A percentile compares a stretch with the other conserved stretches of the same genome.
These are phyloP conservation scores for Microdochium trichocladiopsis DNA, from an alignment of 2,329 filamentous ascomycete species.

Conservation along the genomic window DNA sequence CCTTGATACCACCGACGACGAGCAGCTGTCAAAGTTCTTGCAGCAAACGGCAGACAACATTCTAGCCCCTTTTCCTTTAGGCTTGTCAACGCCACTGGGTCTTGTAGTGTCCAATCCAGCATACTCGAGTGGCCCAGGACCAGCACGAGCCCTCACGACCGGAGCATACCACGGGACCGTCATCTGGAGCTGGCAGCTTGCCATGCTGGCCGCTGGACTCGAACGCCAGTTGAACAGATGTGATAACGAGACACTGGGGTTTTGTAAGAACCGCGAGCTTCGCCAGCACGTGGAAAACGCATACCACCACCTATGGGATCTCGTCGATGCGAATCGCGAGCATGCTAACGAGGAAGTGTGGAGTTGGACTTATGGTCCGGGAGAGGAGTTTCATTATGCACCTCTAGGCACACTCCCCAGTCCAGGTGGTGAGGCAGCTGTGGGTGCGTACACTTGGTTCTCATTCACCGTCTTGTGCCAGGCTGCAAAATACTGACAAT, in stretches of 20 bases:
- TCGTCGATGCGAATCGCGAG: constrained; percentile 46
- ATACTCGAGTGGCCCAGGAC: constrained; percentile 37
- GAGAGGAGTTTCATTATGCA: constrained; percentile 33
- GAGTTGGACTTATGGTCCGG: constrained; percentile 50
- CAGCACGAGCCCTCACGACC: constrained; percentile 46
- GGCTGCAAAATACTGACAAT: constrained; percentile 2
- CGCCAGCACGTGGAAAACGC: constrained; percentile 37
- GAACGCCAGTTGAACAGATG: constrained; percentile 51
- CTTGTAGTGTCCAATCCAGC: constrained; percentile 56
- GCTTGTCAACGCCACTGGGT: constrained; percentile 47
- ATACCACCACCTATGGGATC: constrained; percentile 55
- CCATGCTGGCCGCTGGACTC: constrained; percentile 57
- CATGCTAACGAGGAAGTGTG: constrained; percentile 53
- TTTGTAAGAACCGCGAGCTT: constrained; percentile 39
- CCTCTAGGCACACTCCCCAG: constrained; percentile 44
- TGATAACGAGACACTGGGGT: constrained; percentile 28
- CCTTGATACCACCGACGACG: constrained; percentile 50
- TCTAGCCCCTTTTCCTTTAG: constrained; percentile 49
- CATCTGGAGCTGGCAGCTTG: constrained; percentile 57
- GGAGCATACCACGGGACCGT: constrained; percentile 57
- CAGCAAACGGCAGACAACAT: constrained; percentile 51
- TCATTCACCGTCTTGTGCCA: neutral
- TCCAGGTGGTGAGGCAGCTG: constrained; percentile 31
- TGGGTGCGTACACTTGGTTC: constrained; percentile 14
- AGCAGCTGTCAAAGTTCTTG: constrained; percentile 48